Evolutionary conservation across 805 yeast species (phyloP).

Genomic region (Wickerhamiella slavikovae): DNA sequence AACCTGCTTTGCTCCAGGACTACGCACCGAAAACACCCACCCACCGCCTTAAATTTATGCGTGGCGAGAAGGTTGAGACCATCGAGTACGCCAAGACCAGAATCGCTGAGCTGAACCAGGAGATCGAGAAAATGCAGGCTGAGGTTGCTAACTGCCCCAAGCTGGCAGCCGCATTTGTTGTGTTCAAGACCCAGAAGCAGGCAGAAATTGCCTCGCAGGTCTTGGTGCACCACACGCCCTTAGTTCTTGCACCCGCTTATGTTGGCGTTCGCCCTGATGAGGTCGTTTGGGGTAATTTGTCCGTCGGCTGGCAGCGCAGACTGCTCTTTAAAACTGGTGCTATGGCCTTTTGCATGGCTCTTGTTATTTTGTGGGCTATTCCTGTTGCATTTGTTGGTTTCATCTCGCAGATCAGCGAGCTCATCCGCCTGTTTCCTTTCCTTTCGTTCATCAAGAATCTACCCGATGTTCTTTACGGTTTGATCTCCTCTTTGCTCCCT

Average conservation of each 20-base stretch:
- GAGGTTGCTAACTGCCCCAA: constrained; percentile 34
- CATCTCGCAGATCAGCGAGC: constrained; percentile 60
- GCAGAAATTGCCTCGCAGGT: constrained; percentile 76
- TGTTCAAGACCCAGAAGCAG: constrained; percentile 68
- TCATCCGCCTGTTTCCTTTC: constrained; percentile 30
- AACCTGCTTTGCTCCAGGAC: too few species aligned
- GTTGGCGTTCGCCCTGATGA: constrained; percentile 65
- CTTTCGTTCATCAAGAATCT: constrained; percentile 54
- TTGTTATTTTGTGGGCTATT: constrained; percentile 81
- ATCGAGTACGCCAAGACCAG: constrained; percentile 49
- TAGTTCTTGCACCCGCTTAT: constrained; percentile 25
- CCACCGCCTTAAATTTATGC: constrained; percentile 40
- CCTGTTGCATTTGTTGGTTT: constrained; percentile 97
- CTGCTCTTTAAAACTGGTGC: constrained; percentile 36
- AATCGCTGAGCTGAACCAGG: constrained; percentile 45
- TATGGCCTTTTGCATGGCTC: constrained; percentile 32
- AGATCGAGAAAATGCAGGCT: constrained; percentile 39
- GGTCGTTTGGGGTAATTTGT: constrained; percentile 61
- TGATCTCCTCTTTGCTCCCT: constrained; percentile 77
- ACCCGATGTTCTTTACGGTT: constrained; percentile 53
- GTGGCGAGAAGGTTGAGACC: constrained; percentile 74
- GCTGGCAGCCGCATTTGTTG: constrained; percentile 67
- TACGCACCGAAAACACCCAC: constrained; percentile 77
- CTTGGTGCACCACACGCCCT: constrained; percentile 29
- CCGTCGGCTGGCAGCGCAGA: constrained; percentile 37